phyloP scores from a whole-genome alignment of 257 asterid genomes.

The Gentiana dahurica region DNA sequence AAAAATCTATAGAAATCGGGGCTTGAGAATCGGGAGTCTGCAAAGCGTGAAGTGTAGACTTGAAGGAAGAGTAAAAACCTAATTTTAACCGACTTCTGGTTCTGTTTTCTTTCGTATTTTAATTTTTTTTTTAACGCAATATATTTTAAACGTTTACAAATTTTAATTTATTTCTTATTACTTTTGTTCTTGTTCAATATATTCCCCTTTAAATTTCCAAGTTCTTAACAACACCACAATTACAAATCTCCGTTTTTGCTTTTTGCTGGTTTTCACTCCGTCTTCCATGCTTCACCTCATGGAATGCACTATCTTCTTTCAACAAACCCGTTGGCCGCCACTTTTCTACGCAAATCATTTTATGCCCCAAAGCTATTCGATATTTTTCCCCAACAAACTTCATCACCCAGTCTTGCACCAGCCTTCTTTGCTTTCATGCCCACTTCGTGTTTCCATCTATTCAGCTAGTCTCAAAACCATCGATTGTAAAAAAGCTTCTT shows the following conservation, averaged over 20 bases:
- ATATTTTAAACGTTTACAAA: too few relatives aligned
- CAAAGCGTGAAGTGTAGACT: background rate
- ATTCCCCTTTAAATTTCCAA: too few relatives aligned
- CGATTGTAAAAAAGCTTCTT: slow-evolving; percentile 7
- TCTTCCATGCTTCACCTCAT: slow-evolving; percentile 3
- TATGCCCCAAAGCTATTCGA: slow-evolving; percentile 27
- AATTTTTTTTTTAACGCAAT: too few relatives aligned
- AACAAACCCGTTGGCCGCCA: slow-evolving; percentile 26
- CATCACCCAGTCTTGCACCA: slow-evolving; percentile 2
- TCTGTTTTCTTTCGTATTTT: too few relatives aligned
- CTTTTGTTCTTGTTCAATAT: too few relatives aligned
- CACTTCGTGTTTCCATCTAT: slow-evolving; percentile 12
- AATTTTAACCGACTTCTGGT: too few relatives aligned
- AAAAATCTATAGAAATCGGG: background rate
- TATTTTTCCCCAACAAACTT: slow-evolving; percentile 16
- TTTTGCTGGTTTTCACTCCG: too few relatives aligned
- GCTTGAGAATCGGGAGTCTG: background rate
- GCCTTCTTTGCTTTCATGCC: slow-evolving; percentile 11
- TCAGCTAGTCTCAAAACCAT: slow-evolving; percentile 20
- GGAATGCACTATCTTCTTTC: slow-evolving; percentile 29
- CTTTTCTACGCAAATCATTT: slow-evolving; percentile 18
- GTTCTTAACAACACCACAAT: too few relatives aligned
- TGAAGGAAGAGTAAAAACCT: background rate
- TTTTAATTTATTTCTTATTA: too few relatives aligned
- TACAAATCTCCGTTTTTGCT: too few relatives aligned